Conservation (phyloP, 1,284 basidiomycete genomes). For the Trichosporon inkin region DNA sequence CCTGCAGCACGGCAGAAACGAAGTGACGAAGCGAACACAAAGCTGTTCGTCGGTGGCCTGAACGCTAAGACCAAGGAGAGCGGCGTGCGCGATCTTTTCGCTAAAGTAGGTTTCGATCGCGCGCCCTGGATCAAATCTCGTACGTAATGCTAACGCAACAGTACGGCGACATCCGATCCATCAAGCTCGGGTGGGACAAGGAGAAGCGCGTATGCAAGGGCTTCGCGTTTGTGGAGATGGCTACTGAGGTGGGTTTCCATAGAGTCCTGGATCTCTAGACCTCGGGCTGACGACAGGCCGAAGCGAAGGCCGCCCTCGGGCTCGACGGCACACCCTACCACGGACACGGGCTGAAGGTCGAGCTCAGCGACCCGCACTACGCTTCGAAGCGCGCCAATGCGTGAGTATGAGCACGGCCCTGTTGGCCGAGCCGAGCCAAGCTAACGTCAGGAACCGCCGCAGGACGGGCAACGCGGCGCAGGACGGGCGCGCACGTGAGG, state of each 20-base stretch:
- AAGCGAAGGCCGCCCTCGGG: slow-evolving; percentile 65
- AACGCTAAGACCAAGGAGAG: slow-evolving; percentile 61
- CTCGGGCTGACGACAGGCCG: slow-evolving; percentile 54
- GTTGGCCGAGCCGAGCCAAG: slow-evolving; percentile 8
- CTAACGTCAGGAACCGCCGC: slow-evolving; percentile 10
- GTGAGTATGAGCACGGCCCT: neutral
- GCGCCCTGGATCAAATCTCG: neutral
- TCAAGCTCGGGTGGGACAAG: slow-evolving; percentile 71
- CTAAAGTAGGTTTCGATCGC: slow-evolving; percentile 61
- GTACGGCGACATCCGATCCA: slow-evolving; percentile 75
- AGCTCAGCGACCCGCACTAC: slow-evolving; percentile 38
- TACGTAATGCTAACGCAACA: slow-evolving; percentile 41
- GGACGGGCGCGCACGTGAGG: slow-evolving; percentile 58
- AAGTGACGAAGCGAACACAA: slow-evolving; percentile 78
- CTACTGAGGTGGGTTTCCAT: slow-evolving; percentile 64
- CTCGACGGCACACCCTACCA: slow-evolving; percentile 75
- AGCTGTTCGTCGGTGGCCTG: slow-evolving; percentile 80
- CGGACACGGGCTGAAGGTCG: slow-evolving; percentile 37
- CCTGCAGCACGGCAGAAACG: slow-evolving; percentile 82
- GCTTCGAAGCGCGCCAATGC: slow-evolving; percentile 23
- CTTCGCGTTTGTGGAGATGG: slow-evolving; percentile 90
- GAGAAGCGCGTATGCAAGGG: slow-evolving; percentile 68
- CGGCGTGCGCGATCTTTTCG: slow-evolving; percentile 70
- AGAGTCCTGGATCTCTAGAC: no score
- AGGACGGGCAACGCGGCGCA: slow-evolving; percentile 41